Evolutionary conservation across 345 rosid genomes (phyloP), one percentile per base, ranked within the genome.

Genomic region (Populus pruinosa): DNA sequence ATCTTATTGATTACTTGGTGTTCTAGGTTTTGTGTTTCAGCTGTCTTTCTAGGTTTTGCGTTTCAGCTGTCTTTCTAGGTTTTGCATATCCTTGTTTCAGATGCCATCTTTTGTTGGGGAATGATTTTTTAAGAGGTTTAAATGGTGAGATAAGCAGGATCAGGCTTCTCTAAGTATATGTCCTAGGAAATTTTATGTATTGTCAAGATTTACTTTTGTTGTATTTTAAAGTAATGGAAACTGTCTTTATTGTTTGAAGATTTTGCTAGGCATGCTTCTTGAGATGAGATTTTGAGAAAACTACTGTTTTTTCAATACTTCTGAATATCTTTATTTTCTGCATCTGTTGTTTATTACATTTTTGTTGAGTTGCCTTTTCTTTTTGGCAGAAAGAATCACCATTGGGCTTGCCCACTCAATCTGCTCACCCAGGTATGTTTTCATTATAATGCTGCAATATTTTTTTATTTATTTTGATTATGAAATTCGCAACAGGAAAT

Each of bases 371-470:
- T 39, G 56, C 29, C 23, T 31, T 18, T 16, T 18, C 74, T 65
- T 55, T n/a, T 67, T 8, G 86, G 87, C 89, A 92, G 98, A 91
- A 93, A 82, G 97, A 93, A 73, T 87, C 97, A 27, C 98, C 97
- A 0, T 25, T 86, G 3, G 95, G 97, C 35, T 47, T 82, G 35
- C 85, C 97, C 38, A 93, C 98, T 33, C 83, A 92, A 73, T 93
- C 97, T 75, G 97, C 98, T 56, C 98, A 93, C 85, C 98, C 98
- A 81, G 98, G 98, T 93, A 67, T 50, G n/a, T 76, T 72, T 47
- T 66, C 8, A 64, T 29, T 31, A 6, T 25, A 35, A 29, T 44
- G 23, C 11, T 25, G 8, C 14, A 8, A 35, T 36, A 7, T 25
- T 5, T 33, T 31, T 33, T 33, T 33, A n/a, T 33, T 27, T 27